Evolutionary conservation across 805 yeast species (phyloP), one percentile per base, ranked within the genome.

Genomic region (Torulaspora microellipsoides): DNA sequence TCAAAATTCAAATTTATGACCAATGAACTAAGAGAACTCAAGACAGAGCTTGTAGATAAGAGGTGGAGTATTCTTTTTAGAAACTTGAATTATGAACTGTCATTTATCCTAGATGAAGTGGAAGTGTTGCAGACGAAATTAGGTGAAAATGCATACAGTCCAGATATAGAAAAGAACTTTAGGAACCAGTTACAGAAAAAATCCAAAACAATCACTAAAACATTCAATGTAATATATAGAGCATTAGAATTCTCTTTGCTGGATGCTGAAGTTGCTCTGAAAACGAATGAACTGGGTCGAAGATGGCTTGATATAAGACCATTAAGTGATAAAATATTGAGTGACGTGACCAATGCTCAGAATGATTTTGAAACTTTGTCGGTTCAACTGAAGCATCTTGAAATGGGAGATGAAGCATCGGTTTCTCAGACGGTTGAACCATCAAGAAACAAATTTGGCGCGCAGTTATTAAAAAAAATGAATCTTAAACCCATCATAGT

Each of bases 31-130:
- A 56, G 57, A 2, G 62, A 57, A 6, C 62, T 81, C 47, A 73
- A 74, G 51, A 47, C 45, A 3, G 77, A 75, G 33, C 51, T 75
- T 25, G 68, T 82, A 3, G 81, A 78, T 46, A 57, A 65, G 25
- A 70, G 78, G 55, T 82, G 87, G 86, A 63, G 68, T 48, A 71
- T 71, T 17, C 65, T 80, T 2, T 79, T 81, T 48, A 63, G 64
- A 23, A 73, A 68, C 45, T 56, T 81, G 40, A 65, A 77, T 34
- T 58, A 65, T 2, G 78, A 78, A 47, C 55, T 73, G 3, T 53
- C 58, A 0, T 60, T 48, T 31, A 46, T 62, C 27, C 43, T 65
- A 25, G 45, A 51, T 15, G 56, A 47, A 27, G 42, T 65, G 15
- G 51, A 55, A 14, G 47, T 46, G 9, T 33, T 48, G 27, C 50